Conservation (phyloP, 306 rosid genomes). For the Prunus davidiana region DNA sequence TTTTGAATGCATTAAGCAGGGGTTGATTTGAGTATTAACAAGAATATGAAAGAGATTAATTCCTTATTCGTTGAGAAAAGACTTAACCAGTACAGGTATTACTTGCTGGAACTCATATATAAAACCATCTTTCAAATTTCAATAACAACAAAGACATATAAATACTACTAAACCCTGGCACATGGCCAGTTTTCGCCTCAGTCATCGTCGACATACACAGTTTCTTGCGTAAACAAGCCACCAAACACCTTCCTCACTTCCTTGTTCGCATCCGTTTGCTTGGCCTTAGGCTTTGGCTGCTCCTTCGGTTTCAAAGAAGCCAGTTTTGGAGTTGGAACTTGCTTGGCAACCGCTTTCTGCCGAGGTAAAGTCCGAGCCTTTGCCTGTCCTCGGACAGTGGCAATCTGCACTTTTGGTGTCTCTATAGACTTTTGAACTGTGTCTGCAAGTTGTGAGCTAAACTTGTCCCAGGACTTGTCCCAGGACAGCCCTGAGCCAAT, state of each 20-base stretch:
- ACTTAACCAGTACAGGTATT: constrained; percentile 20
- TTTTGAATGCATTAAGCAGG: background rate
- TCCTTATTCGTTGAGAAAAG: background rate
- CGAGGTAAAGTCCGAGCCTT: constrained; percentile 63
- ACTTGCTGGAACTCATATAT: constrained; percentile 28
- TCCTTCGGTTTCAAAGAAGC: constrained; percentile 38
- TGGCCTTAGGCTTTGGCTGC: constrained; percentile 34
- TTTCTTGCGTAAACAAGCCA: constrained; percentile 89
- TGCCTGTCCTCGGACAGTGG: constrained; percentile 87
- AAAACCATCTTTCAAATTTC: constrained; percentile 1
- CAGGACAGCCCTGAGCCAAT: constrained; percentile 66
- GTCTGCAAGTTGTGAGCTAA: constrained; percentile 60
- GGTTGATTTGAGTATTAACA: background rate
- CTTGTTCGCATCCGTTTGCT: constrained; percentile 27
- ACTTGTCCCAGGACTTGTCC: constrained; percentile 71
- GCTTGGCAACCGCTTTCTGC: constrained; percentile 56
- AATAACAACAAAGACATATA: background rate
- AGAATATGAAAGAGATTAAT: background rate
- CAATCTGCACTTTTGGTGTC: constrained; percentile 56
- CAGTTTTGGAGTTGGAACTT: constrained; percentile 14
- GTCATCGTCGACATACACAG: constrained; percentile 85
- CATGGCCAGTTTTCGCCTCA: constrained; percentile 25
- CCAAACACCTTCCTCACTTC: constrained; percentile 89
- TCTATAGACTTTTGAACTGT: constrained; percentile 48
- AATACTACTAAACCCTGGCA: background rate